phyloP scores from a whole-genome alignment of 202 grass and related monocot genomes.

The Musa balbisiana region DNA sequence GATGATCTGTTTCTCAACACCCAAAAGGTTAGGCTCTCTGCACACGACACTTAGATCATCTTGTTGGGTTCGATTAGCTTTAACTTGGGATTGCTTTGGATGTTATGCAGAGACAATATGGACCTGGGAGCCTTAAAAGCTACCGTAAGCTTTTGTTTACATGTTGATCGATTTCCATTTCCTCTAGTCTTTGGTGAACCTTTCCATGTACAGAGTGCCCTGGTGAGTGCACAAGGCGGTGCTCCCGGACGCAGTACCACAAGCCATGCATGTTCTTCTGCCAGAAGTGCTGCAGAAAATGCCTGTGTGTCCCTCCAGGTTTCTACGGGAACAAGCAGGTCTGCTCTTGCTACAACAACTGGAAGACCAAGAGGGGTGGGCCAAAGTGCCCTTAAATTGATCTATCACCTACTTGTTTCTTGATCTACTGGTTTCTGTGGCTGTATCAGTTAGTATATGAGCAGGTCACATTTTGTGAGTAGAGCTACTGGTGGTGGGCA shows the following conservation, averaged over 20 bases:
- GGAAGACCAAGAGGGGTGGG: slow-evolving; percentile 54
- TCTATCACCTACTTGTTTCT: too few relatives aligned
- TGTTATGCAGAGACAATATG: background rate
- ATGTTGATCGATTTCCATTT: background rate
- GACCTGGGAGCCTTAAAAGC: slow-evolving; percentile 19
- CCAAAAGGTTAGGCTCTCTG: background rate
- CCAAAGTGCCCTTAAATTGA: slow-evolving; percentile 40
- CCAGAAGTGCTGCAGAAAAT: slow-evolving; percentile 50
- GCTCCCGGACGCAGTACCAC: slow-evolving; percentile 39
- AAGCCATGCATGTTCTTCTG: slow-evolving; percentile 60
- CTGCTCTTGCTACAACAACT: slow-evolving; percentile 52
- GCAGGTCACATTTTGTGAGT: too few relatives aligned
- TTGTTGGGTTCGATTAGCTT: too few relatives aligned
- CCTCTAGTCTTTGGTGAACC: background rate
- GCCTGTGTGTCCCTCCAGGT: slow-evolving; percentile 46
- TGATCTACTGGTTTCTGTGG: background rate
- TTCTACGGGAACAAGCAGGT: slow-evolving; percentile 41
- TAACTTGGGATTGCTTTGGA: background rate
- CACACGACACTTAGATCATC: background rate
- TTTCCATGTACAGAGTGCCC: slow-evolving; percentile 20
- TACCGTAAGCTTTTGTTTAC: slow-evolving; percentile 16
- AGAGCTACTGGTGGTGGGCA: too few relatives aligned
- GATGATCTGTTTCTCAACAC: background rate
- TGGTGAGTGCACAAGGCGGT: slow-evolving; percentile 32
- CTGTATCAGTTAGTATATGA: background rate